Percentiles rank a stretch among this genome's conserved stretches.
Conservation (phyloP, 2,329 filamentous ascomycete genomes). For the Stemphylium beticola region DNA sequence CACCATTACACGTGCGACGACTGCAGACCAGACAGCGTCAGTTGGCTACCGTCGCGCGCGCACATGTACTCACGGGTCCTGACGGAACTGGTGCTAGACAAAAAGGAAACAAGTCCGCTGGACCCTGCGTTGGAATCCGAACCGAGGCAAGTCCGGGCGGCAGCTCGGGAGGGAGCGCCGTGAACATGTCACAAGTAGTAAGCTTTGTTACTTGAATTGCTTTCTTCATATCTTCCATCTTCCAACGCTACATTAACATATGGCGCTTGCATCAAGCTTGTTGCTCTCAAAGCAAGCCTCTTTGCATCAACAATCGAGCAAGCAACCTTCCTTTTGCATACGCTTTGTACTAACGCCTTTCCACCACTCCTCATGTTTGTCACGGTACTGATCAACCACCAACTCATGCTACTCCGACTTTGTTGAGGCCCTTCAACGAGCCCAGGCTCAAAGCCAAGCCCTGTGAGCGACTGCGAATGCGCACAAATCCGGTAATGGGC, state of each 20-base stretch:
- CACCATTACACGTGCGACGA: neutral
- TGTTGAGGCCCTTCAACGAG: conserved; percentile 88
- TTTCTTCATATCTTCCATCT: conserved; percentile 14
- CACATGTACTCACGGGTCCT: conserved; percentile 3
- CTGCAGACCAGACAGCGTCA: neutral
- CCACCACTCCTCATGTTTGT: neutral
- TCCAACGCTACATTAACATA: conserved; percentile 21
- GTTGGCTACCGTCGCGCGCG: conserved; percentile 5
- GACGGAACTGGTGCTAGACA: conserved; percentile 18
- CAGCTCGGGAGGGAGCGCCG: no score
- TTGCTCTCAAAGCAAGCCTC: neutral
- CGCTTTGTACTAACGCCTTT: neutral
- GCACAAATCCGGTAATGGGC: conserved; percentile 94
- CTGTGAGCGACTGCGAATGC: conserved; percentile 96
- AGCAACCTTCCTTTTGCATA: conserved; percentile 13
- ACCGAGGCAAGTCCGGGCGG: conserved; percentile 10
- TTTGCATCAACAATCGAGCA: neutral
- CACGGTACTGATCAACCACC: neutral
- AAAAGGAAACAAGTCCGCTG: conserved; percentile 9
- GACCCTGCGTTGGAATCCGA: conserved; percentile 15
- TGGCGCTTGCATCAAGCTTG: conserved; percentile 1
- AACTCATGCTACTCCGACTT: conserved; percentile 41
- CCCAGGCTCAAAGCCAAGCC: conserved; percentile 92
- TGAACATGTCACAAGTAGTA: neutral
- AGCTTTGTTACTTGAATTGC: neutral